Base-by-base conservation (phyloP, 306 rosid genomes). In the Begonia fuchsioides region DNA sequence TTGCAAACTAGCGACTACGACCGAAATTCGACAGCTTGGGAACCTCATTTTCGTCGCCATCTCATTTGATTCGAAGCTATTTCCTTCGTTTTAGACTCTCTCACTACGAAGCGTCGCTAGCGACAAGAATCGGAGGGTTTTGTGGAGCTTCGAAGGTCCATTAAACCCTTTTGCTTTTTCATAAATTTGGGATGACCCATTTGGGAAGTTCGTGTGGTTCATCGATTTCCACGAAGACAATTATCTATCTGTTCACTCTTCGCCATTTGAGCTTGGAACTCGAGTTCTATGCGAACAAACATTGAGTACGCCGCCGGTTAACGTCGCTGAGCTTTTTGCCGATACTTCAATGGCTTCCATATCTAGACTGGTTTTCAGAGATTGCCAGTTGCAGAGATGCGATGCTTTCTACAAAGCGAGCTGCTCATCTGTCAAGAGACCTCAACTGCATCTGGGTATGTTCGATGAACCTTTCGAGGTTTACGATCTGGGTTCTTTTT, bases 281-380 rank as follows among this genome's bases (percentile, higher is more conserved):
- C 52, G 16, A 12, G 13, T 46, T 12, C 18, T 46, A 0, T 16
- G 15, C 1, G 50, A 3, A 16, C 12, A 15, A 46, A 15, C n/a
- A 13, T 52, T n/a, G n/a, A n/a, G n/a, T n/a, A 53, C 39, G 39
- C 45, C 10, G 18, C 26, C 44, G 2, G 17, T 10, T 32, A 9
- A 16, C 56, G 1, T 38, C 12, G 2, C 14, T 17, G 40, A 17
- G 17, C 39, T 11, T 2, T n/a, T n/a, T 4, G 35, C 47, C 40
- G 11, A 50, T 57, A 6, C 59, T 57, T 40, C 49, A 60, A 80
- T 84, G 92, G 74, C 83, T 52, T 77, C 84, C 67, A 56, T 76
- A 44, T 67, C 93, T 39, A 65, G 69, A 46, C 11, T 63, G 53
- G 72, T 71, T 68, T 48, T 68, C 71, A 70, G 63, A 48, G 83